phyloP scores from a whole-genome alignment of 2,329 filamentous ascomycete species.

The Cladosporium sp. region DNA sequence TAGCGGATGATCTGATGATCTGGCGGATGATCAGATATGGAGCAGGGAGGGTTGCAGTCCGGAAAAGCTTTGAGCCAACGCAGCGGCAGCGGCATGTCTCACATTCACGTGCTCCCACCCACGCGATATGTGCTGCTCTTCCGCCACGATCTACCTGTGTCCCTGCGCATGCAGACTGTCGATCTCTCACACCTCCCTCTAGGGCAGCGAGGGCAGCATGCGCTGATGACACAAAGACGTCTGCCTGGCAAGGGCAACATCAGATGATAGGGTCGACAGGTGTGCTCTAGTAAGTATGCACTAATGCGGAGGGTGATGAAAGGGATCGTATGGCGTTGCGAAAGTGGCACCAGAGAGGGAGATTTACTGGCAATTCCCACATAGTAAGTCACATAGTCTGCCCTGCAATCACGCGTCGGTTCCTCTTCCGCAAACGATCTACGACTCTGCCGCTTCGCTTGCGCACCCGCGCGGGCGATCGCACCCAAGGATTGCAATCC shows the following conservation, averaged over 20 bases:
- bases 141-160: background rate
- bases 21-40: constrained; percentile 2
- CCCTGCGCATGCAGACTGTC: background rate
- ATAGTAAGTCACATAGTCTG: background rate
- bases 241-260: background rate
- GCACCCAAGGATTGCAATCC: constrained; percentile 4
- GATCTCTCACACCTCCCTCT: background rate
- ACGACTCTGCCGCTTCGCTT: background rate
- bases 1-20: constrained; percentile 10
- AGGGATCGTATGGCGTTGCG: background rate
- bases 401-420: constrained; percentile 11
- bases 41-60: background rate
- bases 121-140: background rate
- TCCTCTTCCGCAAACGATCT: background rate
- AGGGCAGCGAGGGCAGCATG: no score
- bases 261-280: background rate
- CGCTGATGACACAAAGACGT: background rate
- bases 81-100: constrained; percentile 3
- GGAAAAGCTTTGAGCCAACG: constrained; percentile 4
- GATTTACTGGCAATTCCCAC: background rate
- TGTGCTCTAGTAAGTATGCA: background rate
- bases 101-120: constrained; percentile 4
- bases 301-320: background rate
- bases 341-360: background rate
- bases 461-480: constrained; percentile 5